Evolutionary conservation across 1,284 basidiomycete genomes (phyloP).

Genomic region (Macrocystidia cucumis): DNA sequence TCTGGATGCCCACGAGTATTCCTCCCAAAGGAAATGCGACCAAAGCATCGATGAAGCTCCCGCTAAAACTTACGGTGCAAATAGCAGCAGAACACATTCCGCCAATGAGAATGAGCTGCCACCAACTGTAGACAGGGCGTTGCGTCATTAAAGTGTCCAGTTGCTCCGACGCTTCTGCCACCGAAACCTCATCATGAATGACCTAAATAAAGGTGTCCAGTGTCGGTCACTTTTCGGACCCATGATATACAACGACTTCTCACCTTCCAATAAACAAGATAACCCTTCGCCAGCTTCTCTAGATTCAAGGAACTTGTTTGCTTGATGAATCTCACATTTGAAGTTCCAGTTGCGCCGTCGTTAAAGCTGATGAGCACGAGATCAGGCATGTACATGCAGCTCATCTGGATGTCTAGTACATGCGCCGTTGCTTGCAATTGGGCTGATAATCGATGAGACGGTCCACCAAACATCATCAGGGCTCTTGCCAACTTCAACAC

Average conservation of each 20-base stretch:
- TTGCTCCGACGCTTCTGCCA: constrained; percentile 69
- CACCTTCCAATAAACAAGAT: constrained; percentile 78
- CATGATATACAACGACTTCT: constrained; percentile 9
- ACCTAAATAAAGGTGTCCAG: constrained; percentile 36
- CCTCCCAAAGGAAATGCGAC: constrained; percentile 74
- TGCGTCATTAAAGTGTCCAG: constrained; percentile 76
- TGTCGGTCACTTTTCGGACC: neutral
- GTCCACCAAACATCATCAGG: constrained; percentile 94
- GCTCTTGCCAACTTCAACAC: constrained; percentile 83
- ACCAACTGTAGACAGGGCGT: constrained; percentile 53
- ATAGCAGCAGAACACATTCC: constrained; percentile 81
- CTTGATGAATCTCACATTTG: constrained; percentile 80
- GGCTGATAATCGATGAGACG: constrained; percentile 82
- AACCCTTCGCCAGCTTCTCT: constrained; percentile 71
- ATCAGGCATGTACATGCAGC: constrained; percentile 84
- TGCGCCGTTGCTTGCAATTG: constrained; percentile 84
- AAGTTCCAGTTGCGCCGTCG: constrained; percentile 77
- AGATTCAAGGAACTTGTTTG: constrained; percentile 72
- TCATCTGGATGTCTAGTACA: constrained; percentile 80
- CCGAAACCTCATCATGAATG: constrained; percentile 81
- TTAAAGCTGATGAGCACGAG: constrained; percentile 80
- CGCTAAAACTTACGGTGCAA: constrained; percentile 63
- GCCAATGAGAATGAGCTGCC: constrained; percentile 69
- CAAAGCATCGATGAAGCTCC: constrained; percentile 77
- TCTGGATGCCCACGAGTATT: constrained; percentile 73